These are phyloP conservation scores for Pyricularia sp. DNA, from an alignment of 2,329 filamentous ascomycete species.

Conservation along the genomic window DNA sequence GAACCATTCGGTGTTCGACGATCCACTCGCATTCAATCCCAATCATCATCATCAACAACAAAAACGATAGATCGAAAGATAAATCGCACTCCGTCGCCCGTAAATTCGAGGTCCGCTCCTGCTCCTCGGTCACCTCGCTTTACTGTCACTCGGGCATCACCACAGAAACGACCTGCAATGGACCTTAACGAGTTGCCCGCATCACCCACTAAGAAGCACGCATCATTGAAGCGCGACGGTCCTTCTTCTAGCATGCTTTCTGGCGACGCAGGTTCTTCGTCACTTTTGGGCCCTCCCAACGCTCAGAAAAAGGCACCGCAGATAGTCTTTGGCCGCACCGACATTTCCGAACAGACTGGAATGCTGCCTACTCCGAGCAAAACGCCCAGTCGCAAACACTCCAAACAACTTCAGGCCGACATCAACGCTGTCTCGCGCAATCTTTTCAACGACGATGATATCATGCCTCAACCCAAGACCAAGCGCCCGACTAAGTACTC, in stretches of 20 bases:
- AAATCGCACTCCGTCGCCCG: slow-evolving; percentile 41
- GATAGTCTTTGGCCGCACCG: slow-evolving; percentile 14
- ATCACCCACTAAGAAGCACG: slow-evolving; percentile 38
- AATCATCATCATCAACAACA: slow-evolving; percentile 27
- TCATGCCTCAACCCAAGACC: slow-evolving; percentile 44
- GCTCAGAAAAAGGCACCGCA: slow-evolving; percentile 2
- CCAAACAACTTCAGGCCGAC: slow-evolving; percentile 34
- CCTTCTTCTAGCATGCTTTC: slow-evolving; percentile 31
- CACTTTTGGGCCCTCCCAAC: slow-evolving; percentile 22
- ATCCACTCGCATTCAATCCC: slow-evolving; percentile 49
- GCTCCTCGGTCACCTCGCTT: slow-evolving; percentile 15
- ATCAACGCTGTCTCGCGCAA: slow-evolving; percentile 45
- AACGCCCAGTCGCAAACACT: slow-evolving; percentile 54
- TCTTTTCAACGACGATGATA: slow-evolving; percentile 49
- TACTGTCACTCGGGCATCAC: slow-evolving; percentile 11
- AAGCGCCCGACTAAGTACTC: slow-evolving; percentile 43
- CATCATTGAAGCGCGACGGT: slow-evolving; percentile 33
- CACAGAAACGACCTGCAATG: neutral
- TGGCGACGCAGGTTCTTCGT: slow-evolving; percentile 27
- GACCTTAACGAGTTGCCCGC: slow-evolving; percentile 27
- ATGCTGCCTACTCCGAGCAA: slow-evolving; percentile 71
- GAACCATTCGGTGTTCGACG: slow-evolving; percentile 62
- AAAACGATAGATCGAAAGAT: neutral
- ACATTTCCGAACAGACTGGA: slow-evolving; percentile 18
- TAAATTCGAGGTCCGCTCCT: slow-evolving; percentile 10